These are phyloP conservation scores for Diplodia sapinea DNA, from an alignment of 2,329 filamentous ascomycete species.

Conservation along the genomic window DNA sequence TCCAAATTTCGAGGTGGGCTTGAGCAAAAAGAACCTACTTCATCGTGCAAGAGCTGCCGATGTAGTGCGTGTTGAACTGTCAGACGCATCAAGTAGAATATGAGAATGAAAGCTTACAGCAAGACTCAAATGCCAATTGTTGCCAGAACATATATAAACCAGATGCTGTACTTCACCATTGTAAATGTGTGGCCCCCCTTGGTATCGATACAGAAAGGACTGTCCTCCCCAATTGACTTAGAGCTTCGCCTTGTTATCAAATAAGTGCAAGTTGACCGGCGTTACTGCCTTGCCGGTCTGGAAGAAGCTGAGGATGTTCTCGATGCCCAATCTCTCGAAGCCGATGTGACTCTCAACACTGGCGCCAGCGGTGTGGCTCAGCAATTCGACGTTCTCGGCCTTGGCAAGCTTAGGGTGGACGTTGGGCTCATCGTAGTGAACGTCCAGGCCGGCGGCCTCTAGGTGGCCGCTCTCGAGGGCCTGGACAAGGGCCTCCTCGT, in stretches of 20 bases:
- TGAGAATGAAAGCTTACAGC: neutral
- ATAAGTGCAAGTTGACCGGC: conserved; percentile 66
- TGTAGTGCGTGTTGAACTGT: too few relatives aligned
- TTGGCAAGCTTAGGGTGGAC: conserved; percentile 56
- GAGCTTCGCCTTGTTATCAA: conserved; percentile 44
- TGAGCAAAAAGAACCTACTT: too few relatives aligned
- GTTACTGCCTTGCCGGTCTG: conserved; percentile 60
- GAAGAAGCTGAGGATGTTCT: conserved; percentile 68
- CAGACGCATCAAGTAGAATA: neutral
- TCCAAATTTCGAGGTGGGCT: too few relatives aligned
- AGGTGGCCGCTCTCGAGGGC: conserved; percentile 57
- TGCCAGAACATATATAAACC: neutral
- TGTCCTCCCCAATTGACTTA: neutral
- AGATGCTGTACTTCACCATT: conserved; percentile 1
- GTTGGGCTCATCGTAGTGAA: conserved; percentile 58
- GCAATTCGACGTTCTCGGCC: conserved; percentile 60
- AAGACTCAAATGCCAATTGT: neutral
- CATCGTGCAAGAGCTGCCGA: too few relatives aligned
- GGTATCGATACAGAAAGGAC: conserved; percentile 21
- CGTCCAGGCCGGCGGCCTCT: conserved; percentile 57
- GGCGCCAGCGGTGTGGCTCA: conserved; percentile 72
- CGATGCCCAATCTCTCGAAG: conserved; percentile 70
- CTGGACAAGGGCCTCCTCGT: conserved; percentile 56
- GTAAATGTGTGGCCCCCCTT: neutral
- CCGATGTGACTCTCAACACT: conserved; percentile 70